These are phyloP conservation scores for Penicillium goetzii DNA, from an alignment of 495 filamentous ascomycete species.

Conservation along the genomic window DNA sequence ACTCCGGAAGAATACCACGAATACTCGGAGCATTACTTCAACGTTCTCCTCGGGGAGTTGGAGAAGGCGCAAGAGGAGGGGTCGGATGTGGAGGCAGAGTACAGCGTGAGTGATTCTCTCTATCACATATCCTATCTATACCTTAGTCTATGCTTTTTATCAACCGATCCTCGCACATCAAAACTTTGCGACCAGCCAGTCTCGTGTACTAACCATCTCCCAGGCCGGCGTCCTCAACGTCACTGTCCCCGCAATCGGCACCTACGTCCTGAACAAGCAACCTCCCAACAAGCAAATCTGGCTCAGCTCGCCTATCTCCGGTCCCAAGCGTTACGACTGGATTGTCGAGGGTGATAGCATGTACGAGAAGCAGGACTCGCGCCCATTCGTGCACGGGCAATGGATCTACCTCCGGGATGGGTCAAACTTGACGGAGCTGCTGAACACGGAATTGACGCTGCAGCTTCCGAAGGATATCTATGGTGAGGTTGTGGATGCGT, in stretches of 20 bases:
- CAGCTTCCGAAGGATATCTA: slow-evolving; percentile 49
- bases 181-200: neutral
- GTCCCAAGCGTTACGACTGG: slow-evolving; percentile 92
- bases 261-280: slow-evolving; percentile 95
- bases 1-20: slow-evolving; percentile 50
- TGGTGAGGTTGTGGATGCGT: slow-evolving; percentile 29
- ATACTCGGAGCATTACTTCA: slow-evolving; percentile 55
- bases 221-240: slow-evolving; percentile 87
- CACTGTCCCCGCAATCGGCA: slow-evolving; percentile 65
- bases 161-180: neutral
- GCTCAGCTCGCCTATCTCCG: slow-evolving; percentile 89
- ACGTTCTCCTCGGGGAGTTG: slow-evolving; percentile 48
- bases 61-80: slow-evolving; percentile 52
- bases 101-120: slow-evolving; percentile 43
- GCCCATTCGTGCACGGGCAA: slow-evolving; percentile 51
- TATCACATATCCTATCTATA: slow-evolving; percentile 3
- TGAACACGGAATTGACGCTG: slow-evolving; percentile 67
- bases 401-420: slow-evolving; percentile 91
- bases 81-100: slow-evolving; percentile 60
- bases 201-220: neutral
- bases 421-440: slow-evolving; percentile 67
- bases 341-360: slow-evolving; percentile 70
- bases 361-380: slow-evolving; percentile 73
- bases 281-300: slow-evolving; percentile 97
- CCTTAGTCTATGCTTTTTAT: slow-evolving; percentile 13